Percentiles rank a stretch among this genome's conserved stretches.
phyloP scores from a whole-genome alignment of 1,284 basidiomycete genomes.

The Fomitopsis pinicola region DNA sequence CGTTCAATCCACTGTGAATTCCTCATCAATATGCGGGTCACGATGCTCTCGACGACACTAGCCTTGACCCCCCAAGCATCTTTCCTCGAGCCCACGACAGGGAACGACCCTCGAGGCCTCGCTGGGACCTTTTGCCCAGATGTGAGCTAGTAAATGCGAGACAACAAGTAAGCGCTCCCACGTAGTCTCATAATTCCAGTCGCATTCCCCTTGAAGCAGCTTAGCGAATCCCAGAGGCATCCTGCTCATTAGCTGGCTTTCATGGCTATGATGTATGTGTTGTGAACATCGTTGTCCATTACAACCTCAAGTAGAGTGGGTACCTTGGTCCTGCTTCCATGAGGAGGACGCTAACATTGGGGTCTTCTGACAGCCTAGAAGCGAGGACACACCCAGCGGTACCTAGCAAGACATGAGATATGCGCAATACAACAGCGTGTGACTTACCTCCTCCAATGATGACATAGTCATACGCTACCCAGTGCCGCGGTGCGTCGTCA shows the following conservation, averaged over 20 bases:
- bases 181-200: constrained; percentile 15
- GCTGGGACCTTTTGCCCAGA: no score
- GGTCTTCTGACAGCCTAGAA: constrained; percentile 18
- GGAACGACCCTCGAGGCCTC: no score
- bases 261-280: constrained; percentile 1
- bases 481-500: not conserved
- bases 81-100: constrained; percentile 15
- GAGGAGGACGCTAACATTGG: constrained; percentile 14
- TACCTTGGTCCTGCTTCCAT: constrained; percentile 18
- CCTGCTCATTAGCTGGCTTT: constrained; percentile 9
- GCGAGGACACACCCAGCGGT: constrained; percentile 24
- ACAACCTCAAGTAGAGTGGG: no score
- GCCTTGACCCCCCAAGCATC: constrained; percentile 18
- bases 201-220: constrained; percentile 8
- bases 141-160: constrained; percentile 10
- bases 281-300: not conserved
- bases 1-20: constrained; percentile 17
- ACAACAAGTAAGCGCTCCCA: not conserved
- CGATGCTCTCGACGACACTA: not conserved
- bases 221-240: constrained; percentile 13
- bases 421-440: no score
- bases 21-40: no score
- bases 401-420: no score
- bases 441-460: no score
- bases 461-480: constrained; percentile 32